Evolutionary conservation across 2,329 filamentous ascomycete species (phyloP).

Genomic region (Aspergillus pseudotamarii): DNA sequence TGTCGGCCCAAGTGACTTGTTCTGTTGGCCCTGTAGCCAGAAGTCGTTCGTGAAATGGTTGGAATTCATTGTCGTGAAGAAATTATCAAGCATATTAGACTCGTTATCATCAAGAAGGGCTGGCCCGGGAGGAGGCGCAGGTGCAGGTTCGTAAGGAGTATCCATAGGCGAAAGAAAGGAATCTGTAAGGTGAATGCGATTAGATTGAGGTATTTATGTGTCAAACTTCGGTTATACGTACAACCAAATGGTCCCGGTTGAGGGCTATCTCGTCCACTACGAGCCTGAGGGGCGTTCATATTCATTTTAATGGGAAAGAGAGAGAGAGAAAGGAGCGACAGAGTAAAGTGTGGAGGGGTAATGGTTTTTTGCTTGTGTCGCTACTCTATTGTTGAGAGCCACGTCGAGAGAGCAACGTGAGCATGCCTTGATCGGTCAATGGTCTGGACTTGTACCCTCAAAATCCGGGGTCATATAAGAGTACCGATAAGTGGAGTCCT

Average conservation of each 20-base stretch:
- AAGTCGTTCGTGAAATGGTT: slow-evolving; percentile 43
- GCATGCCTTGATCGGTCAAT: slow-evolving; percentile 32
- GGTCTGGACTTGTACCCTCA: neutral
- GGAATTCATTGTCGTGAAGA: slow-evolving; percentile 47
- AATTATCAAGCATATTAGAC: slow-evolving; percentile 58
- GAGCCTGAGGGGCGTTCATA: slow-evolving; percentile 33
- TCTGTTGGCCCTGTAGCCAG: slow-evolving; percentile 36
- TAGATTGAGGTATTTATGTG: slow-evolving; percentile 8
- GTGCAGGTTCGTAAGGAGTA: slow-evolving; percentile 52
- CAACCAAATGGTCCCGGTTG: slow-evolving; percentile 67
- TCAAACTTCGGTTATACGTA: slow-evolving; percentile 47
- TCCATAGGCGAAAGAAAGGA: slow-evolving; percentile 38
- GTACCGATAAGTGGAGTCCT: neutral
- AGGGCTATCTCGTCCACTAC: slow-evolving; percentile 52
- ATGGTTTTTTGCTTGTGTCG: slow-evolving; percentile 16
- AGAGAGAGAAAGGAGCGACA: slow-evolving; percentile 5
- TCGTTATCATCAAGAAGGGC: slow-evolving; percentile 64
- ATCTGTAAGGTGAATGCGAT: slow-evolving; percentile 26
- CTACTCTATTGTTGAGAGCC: slow-evolving; percentile 29
- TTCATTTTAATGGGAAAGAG: slow-evolving; percentile 31
- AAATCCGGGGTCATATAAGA: slow-evolving; percentile 5
- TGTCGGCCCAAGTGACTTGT: slow-evolving; percentile 30
- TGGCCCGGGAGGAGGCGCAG: slow-evolving; percentile 65
- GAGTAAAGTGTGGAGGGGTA: neutral
- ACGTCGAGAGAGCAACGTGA: slow-evolving; percentile 22